Evolutionary conservation across 129 eudicot genomes (phyloP).

Genomic region (Centrapalus pauciflorus): DNA sequence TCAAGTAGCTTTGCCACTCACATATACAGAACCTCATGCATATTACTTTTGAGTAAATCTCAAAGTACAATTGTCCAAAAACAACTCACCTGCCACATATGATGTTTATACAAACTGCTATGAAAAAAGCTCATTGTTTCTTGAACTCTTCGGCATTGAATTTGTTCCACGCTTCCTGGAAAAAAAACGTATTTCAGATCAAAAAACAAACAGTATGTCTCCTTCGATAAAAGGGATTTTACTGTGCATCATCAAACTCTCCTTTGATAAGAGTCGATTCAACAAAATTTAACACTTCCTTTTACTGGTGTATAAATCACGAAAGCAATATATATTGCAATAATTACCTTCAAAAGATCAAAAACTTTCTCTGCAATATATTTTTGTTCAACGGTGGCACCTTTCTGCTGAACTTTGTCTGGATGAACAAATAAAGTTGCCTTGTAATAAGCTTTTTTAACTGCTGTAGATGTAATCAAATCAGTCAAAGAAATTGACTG

Average conservation of each 20-base stretch:
- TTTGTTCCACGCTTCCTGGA: constrained; percentile 89
- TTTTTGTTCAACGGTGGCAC: constrained; percentile 75
- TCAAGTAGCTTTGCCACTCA: constrained; percentile 26
- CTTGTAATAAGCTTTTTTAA: constrained; percentile 70
- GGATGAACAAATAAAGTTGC: constrained; percentile 91
- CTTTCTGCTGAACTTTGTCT: constrained; percentile 95
- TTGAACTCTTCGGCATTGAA: constrained; percentile 69
- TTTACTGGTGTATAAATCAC: not conserved
- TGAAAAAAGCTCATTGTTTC: constrained; percentile 30
- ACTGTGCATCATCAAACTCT: no score
- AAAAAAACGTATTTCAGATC: not conserved
- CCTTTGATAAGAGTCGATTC: no score
- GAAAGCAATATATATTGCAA: not conserved
- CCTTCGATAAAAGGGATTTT: no score
- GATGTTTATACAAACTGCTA: constrained; percentile 13
- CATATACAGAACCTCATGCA: constrained; percentile 16
- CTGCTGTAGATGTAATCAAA: constrained; percentile 75
- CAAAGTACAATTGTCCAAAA: constrained; percentile 14
- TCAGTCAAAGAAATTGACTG: constrained; percentile 76
- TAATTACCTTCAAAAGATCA: constrained; percentile 70
- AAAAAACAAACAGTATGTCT: no score
- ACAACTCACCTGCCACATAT: constrained; percentile 20
- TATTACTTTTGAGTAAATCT: constrained; percentile 19
- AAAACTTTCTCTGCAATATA: constrained; percentile 91
- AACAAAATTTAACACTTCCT: no score